A percentile compares a stretch with the other conserved stretches of the same genome.
Evolutionary conservation across 2,329 filamentous ascomycete species (phyloP).

Genomic region (Fusarium palustre): DNA sequence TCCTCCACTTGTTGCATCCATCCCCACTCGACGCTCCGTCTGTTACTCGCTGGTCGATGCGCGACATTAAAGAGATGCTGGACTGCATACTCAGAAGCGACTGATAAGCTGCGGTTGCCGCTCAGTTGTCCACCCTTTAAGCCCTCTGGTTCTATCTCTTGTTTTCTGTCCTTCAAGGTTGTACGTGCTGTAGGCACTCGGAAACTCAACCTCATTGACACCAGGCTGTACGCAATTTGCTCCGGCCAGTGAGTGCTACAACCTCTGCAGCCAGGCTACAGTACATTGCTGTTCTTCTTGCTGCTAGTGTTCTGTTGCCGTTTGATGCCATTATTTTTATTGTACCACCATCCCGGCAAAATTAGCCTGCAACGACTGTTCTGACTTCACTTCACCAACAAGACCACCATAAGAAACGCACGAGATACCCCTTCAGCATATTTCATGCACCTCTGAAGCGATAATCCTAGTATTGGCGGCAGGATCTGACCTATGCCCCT

Average conservation of each 20-base stretch:
- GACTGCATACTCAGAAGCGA: conserved; percentile 42
- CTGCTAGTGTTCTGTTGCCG: conserved; percentile 20
- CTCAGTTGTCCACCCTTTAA: conserved; percentile 42
- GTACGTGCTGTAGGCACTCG: conserved; percentile 33
- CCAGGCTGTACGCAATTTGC: conserved; percentile 24
- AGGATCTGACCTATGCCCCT: conserved; percentile 37
- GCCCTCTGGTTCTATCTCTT: conserved; percentile 41
- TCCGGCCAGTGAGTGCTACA: conserved; percentile 29
- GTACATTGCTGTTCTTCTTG: conserved; percentile 15
- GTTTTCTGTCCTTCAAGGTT: conserved; percentile 37
- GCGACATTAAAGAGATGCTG: conserved; percentile 44
- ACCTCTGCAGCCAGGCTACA: conserved; percentile 27
- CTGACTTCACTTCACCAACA: conserved; percentile 30
- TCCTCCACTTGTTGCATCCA: conserved; percentile 43
- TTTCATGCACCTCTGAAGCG: conserved; percentile 37
- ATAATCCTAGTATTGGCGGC: conserved; percentile 34
- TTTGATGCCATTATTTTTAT: conserved; percentile 32
- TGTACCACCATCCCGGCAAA: conserved; percentile 41
- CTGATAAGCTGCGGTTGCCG: conserved; percentile 48
- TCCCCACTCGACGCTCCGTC: conserved; percentile 39
- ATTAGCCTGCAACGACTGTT: conserved; percentile 30
- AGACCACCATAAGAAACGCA: conserved; percentile 38
- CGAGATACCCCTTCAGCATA: conserved; percentile 42
- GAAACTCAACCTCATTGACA: conserved; percentile 27
- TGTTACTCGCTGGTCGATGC: conserved; percentile 42